Evolutionary conservation across 2,329 filamentous ascomycete genomes (phyloP).

Genomic region (Ophiobolus disseminans): DNA sequence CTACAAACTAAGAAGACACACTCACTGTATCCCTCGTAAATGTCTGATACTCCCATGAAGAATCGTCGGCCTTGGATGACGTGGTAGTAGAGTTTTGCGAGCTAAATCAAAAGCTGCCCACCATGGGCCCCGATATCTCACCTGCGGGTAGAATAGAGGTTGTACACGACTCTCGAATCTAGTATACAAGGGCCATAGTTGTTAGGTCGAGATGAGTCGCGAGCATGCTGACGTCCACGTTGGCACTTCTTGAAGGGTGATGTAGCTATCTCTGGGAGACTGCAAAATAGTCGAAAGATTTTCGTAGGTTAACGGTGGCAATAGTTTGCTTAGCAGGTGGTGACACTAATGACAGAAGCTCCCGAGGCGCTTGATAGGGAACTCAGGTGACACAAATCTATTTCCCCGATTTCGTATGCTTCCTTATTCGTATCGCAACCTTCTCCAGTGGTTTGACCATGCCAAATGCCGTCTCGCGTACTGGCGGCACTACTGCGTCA

Average conservation of each 20-base stretch:
- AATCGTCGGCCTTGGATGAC: slow-evolving; percentile 30
- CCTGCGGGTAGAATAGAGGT: slow-evolving; percentile 17
- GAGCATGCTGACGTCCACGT: neutral
- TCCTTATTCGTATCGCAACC: slow-evolving; percentile 34
- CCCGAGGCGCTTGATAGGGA: no score
- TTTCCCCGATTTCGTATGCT: slow-evolving; percentile 14
- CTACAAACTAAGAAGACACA: neutral
- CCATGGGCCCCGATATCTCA: slow-evolving; percentile 14
- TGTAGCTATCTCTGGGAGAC: no score
- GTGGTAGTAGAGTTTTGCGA: slow-evolving; percentile 19
- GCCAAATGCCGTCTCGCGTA: slow-evolving; percentile 27
- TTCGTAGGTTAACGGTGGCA: no score
- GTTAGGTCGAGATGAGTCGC: neutral
- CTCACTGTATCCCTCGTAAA: slow-evolving; percentile 36
- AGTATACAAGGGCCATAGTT: slow-evolving; percentile 1
- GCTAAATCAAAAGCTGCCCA: slow-evolving; percentile 14
- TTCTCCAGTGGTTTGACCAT: slow-evolving; percentile 25
- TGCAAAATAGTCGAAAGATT: no score
- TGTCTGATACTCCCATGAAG: slow-evolving; percentile 41
- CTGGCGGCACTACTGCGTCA: slow-evolving; percentile 24
- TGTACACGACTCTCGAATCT: slow-evolving; percentile 11
- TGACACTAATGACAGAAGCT: no score
- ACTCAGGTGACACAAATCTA: neutral
- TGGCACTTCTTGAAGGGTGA: no score
- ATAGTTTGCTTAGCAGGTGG: no score